Evolutionary conservation across 768 basidiomycete genomes (phyloP), one percentile per base, ranked within the genome.

Genomic region (Fomitopsis serialis): DNA sequence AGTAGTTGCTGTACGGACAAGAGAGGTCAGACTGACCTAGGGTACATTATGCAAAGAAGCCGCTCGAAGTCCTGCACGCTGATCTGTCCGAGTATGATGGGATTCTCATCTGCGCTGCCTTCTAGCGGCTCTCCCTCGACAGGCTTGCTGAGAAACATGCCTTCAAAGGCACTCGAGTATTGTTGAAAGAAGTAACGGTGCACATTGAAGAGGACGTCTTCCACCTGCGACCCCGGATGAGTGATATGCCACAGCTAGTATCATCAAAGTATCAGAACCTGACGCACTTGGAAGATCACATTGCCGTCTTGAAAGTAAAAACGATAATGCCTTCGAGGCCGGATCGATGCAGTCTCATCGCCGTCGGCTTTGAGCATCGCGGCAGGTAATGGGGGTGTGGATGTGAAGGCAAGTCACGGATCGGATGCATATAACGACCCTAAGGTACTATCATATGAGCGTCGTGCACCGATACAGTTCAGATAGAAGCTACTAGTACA

Each of bases 11-110:
- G n/a, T n/a, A n/a, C n/a, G n/a, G n/a, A n/a, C n/a, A n/a, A n/a
- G 15, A 40, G 19, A 40, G 13, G 15, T 5, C 6, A 7, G n/a
- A 15, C 45, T 9, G 5, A 84, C 84, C 73, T 70, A 47, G 84
- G 82, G 46, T 85, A 86, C 42, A 84, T 81, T 0, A 84, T 74
- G 77, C 77, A 83, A 0, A 83, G 63, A 43, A 85, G 78, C 0
- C 75, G 74, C 17, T 75, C 72, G 48, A 85, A 81, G 15, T 82
- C 80, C 4, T 70, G 66, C 0, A 71, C 68, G 23, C 71, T 74
- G 9, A 72, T 69, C 15, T 73, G 70, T 5, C 73, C 68, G 2
- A 85, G 65, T 2, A 50, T 27, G 12, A 70, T 47, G 8, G 45
- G 23, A 32, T 32, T 47, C 25, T 19, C 10, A 17, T 70, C 68